Evolutionary conservation across 2,329 filamentous ascomycete species (phyloP).

Genomic region (Colletotrichum gloeosporioides): DNA sequence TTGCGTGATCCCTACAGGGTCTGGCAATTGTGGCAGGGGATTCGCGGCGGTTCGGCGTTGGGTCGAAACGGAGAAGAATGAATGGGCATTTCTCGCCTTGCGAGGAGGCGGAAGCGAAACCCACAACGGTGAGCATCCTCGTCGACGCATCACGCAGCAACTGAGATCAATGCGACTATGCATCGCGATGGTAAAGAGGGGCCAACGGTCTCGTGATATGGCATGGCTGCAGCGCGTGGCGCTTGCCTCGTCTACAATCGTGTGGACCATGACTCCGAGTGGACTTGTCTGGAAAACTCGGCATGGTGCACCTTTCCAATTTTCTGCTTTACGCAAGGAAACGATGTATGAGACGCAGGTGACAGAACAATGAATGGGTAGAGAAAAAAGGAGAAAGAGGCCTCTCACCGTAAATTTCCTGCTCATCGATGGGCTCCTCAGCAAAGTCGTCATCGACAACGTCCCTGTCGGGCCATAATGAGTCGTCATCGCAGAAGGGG

Average conservation of each 20-base stretch:
- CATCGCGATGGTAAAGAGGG: not conserved
- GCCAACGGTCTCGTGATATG: not conserved
- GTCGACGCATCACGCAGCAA: not conserved
- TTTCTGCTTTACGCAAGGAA: not conserved
- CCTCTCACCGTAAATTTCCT: conserved; percentile 87
- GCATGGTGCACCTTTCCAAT: not conserved
- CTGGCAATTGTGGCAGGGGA: not conserved
- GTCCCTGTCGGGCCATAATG: conserved; percentile 38
- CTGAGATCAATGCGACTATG: not conserved
- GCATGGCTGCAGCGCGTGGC: not conserved
- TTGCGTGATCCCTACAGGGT: conserved; percentile 25
- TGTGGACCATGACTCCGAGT: not conserved
- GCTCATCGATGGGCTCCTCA: conserved; percentile 89
- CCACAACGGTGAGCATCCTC: not conserved
- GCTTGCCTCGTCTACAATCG: not conserved
- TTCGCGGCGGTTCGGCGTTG: not conserved
- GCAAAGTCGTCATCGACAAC: conserved; percentile 62
- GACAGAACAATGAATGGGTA: not conserved
- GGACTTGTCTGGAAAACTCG: not conserved
- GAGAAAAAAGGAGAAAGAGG: not conserved
- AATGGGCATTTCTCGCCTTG: not conserved
- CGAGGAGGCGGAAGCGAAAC: not conserved
- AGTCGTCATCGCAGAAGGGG: conserved; percentile 41
- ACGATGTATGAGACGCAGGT: not conserved
- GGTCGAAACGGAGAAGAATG: not conserved